Evolutionary conservation across 257 asterid genomes (phyloP).

Genomic region (Nicotiana tabacum): DNA sequence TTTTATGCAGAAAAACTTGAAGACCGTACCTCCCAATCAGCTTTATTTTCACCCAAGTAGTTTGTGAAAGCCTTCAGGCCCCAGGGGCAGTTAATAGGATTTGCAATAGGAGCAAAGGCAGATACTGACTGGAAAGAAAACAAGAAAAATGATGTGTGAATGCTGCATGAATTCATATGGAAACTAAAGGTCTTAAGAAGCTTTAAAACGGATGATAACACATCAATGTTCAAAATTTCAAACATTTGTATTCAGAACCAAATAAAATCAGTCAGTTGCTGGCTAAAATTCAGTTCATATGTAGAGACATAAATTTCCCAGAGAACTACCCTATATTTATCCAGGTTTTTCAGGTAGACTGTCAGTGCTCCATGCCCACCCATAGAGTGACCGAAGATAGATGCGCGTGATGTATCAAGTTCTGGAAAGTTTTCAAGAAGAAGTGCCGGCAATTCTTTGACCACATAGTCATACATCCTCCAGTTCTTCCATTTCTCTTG

Average conservation of each 20-base stretch:
- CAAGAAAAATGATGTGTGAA: not conserved
- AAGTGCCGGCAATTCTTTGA: slow-evolving; percentile 89
- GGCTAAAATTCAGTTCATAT: not conserved
- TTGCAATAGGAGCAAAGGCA: slow-evolving; percentile 77
- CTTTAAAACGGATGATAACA: not conserved
- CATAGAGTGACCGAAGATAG: slow-evolving; percentile 95
- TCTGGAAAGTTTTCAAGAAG: slow-evolving; percentile 69
- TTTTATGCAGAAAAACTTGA: not conserved
- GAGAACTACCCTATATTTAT: slow-evolving; percentile 74
- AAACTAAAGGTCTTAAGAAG: not conserved
- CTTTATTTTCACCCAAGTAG: slow-evolving; percentile 79
- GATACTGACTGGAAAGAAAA: slow-evolving; percentile 67
- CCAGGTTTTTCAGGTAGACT: slow-evolving; percentile 83
- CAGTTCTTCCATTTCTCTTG: slow-evolving; percentile 99
- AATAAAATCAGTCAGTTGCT: not conserved
- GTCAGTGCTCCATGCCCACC: slow-evolving; percentile 99
- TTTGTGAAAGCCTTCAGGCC: slow-evolving; percentile 93
- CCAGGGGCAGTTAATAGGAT: slow-evolving; percentile 92
- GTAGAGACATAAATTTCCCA: not conserved
- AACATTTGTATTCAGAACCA: not conserved
- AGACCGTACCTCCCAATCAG: slow-evolving; percentile 85
- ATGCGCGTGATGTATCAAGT: slow-evolving; percentile 82
- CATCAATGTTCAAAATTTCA: not conserved
- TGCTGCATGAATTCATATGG: not conserved
- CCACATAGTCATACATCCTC: slow-evolving; percentile 93